Percentiles rank a stretch among this genome's conserved stretches.
These are phyloP conservation scores for Ogataea henricii DNA, from an alignment of 805 yeast genomes.

Conservation along the genomic window DNA sequence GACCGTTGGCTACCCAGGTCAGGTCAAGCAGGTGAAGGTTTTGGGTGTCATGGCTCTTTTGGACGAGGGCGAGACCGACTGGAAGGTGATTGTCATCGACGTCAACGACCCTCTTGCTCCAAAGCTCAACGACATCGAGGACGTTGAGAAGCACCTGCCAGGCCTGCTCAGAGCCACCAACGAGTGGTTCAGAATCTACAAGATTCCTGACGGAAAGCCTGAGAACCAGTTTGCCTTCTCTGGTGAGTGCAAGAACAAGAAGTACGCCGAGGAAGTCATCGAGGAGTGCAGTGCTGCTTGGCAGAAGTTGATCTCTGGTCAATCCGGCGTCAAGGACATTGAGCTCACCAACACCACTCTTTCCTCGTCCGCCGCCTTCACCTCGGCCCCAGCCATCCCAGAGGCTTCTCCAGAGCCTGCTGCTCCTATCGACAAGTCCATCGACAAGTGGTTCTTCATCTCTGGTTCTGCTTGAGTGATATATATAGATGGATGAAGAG, in stretches of 20 bases:
- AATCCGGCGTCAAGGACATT: constrained; percentile 63
- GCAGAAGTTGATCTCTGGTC: constrained; percentile 71
- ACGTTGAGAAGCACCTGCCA: constrained; percentile 86
- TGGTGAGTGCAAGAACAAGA: constrained; percentile 86
- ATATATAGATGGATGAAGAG: neutral
- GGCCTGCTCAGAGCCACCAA: constrained; percentile 91
- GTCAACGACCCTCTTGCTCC: constrained; percentile 86
- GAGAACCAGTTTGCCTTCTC: constrained; percentile 95
- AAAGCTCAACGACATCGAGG: constrained; percentile 86
- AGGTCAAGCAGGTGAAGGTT: constrained; percentile 85
- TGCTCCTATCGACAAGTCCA: constrained; percentile 93
- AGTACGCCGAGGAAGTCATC: constrained; percentile 82
- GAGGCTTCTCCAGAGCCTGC: constrained; percentile 71
- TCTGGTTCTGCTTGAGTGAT: constrained; percentile 61
- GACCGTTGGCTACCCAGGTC: constrained; percentile 63
- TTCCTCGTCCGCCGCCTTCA: constrained; percentile 54
- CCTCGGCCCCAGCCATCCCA: constrained; percentile 58
- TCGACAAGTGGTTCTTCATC: constrained; percentile 98
- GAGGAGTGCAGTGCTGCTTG: constrained; percentile 84
- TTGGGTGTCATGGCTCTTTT: constrained; percentile 92
- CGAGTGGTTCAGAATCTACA: constrained; percentile 98
- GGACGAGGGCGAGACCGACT: constrained; percentile 89
- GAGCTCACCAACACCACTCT: constrained; percentile 77
- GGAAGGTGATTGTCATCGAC: constrained; percentile 91
- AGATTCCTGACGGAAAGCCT: constrained; percentile 97